A percentile compares a stretch with the other conserved stretches of the same genome.
phyloP scores from a whole-genome alignment of 164 flowering plant genomes.

The Hamamelis virginiana region DNA sequence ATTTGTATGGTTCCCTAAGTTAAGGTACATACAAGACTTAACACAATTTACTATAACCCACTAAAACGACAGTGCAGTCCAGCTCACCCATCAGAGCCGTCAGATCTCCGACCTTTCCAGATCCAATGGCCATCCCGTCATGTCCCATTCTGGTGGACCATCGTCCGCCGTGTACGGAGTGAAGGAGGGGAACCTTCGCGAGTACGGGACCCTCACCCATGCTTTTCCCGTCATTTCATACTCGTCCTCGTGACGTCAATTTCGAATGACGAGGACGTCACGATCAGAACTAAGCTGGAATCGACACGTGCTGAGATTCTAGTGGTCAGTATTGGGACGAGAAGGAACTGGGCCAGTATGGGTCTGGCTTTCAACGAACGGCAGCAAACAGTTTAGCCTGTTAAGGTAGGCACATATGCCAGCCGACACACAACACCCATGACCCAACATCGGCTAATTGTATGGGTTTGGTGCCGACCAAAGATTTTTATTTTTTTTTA shows the following conservation, averaged over 20 bases:
- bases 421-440: background rate
- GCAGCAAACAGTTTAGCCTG: background rate
- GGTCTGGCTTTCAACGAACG: too few relatives aligned
- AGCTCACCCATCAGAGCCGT: slow-evolving; percentile 11
- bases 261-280: background rate
- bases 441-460: too few relatives aligned
- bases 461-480: too few relatives aligned
- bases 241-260: background rate
- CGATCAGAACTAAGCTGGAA: slow-evolving; percentile 7
- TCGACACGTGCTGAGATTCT: background rate
- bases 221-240: background rate
- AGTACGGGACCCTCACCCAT: background rate
- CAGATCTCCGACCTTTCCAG: background rate
- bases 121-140: background rate
- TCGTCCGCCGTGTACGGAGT: background rate
- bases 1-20: too few relatives aligned
- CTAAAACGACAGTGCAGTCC: slow-evolving; percentile 15
- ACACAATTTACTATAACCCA: too few relatives aligned
- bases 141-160: background rate
- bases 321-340: background rate
- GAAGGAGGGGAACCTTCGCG: slow-evolving; percentile 3
- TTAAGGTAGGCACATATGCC: background rate
- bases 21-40: too few relatives aligned
- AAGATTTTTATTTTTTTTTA: too few relatives aligned
- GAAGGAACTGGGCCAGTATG: background rate